Percentiles rank a stretch among this genome's conserved stretches.
These are phyloP conservation scores for Candida bentonensis DNA, from an alignment of 805 yeast genomes.

Conservation along the genomic window DNA sequence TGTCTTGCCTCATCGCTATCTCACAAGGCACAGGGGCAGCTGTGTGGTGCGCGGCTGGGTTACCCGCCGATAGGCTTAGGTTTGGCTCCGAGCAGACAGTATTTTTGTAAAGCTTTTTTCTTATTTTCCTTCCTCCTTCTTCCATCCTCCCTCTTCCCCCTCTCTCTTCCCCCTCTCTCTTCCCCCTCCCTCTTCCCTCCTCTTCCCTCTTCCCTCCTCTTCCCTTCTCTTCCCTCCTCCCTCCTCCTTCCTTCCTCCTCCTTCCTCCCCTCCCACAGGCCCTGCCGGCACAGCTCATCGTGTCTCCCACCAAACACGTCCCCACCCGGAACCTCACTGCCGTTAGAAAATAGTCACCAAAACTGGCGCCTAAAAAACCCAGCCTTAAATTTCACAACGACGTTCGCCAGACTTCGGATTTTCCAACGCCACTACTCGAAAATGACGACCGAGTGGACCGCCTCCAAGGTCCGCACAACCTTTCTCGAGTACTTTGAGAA, in stretches of 20 bases:
- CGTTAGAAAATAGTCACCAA: not conserved
- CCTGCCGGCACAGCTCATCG: not conserved
- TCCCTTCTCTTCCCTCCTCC: too few species aligned
- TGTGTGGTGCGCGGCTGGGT: too few species aligned
- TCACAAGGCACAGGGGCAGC: too few species aligned
- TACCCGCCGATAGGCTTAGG: too few species aligned
- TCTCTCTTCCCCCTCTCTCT: too few species aligned
- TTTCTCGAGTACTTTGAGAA: constrained; percentile 66
- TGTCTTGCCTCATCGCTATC: too few species aligned
- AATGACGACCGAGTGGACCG: constrained; percentile 16
- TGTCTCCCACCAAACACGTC: not conserved
- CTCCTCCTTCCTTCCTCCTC: not conserved
- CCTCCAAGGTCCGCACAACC: constrained; percentile 55
- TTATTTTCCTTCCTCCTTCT: too few species aligned
- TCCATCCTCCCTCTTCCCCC: too few species aligned
- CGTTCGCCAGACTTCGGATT: not conserved
- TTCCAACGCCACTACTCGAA: not conserved
- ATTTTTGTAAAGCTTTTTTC: too few species aligned
- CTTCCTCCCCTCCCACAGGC: not conserved
- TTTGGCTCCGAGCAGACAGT: too few species aligned
- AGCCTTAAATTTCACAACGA: not conserved
- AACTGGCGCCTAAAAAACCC: not conserved
- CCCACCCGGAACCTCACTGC: not conserved
- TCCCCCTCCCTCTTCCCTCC: too few species aligned
- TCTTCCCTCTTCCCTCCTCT: too few species aligned